Conservation (phyloP, 257 asterid species). For the Salvia rosmarinus region DNA sequence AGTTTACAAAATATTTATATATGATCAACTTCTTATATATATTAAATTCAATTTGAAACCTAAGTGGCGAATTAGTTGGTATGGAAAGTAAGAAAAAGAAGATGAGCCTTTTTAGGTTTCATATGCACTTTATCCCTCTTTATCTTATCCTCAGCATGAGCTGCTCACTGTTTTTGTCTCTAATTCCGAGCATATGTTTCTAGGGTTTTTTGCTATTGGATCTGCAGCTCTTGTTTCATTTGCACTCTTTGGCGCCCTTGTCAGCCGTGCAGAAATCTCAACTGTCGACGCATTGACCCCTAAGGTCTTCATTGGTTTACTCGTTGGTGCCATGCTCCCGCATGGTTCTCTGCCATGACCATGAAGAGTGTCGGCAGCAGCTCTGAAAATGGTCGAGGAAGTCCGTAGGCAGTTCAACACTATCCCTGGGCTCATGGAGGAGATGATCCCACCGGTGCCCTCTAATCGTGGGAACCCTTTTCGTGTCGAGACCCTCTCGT, state of each 20-base stretch:
- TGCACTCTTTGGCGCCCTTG: constrained; percentile 92
- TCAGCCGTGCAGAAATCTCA: constrained; percentile 75
- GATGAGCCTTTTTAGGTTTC: background rate
- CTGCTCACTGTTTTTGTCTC: background rate
- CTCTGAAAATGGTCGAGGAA: constrained; percentile 91
- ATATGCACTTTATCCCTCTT: background rate
- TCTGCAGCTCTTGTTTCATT: constrained; percentile 88
- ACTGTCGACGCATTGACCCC: constrained; percentile 84
- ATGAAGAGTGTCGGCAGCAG: constrained; percentile 97
- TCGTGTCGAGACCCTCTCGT: constrained; percentile 88
- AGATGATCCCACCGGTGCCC: constrained; percentile 96
- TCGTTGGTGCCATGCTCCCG: constrained; percentile 94
- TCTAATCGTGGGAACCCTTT: constrained; percentile 73
- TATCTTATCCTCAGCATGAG: no score
- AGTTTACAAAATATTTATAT: no score
- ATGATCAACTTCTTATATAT: no score
- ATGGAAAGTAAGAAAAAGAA: constrained; percentile 1
- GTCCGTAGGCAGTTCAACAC: constrained; percentile 86
- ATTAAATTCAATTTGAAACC: no score
- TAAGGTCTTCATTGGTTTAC: constrained; percentile 77
- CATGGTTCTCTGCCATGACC: constrained; percentile 98
- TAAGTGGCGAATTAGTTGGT: background rate
- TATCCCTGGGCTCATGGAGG: constrained; percentile 86
- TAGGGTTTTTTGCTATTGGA: constrained; percentile 96
- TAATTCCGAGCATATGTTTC: constrained; percentile 9